phyloP scores from a whole-genome alignment of 2,329 filamentous ascomycete species.

The Fusarium oligoseptatum region DNA sequence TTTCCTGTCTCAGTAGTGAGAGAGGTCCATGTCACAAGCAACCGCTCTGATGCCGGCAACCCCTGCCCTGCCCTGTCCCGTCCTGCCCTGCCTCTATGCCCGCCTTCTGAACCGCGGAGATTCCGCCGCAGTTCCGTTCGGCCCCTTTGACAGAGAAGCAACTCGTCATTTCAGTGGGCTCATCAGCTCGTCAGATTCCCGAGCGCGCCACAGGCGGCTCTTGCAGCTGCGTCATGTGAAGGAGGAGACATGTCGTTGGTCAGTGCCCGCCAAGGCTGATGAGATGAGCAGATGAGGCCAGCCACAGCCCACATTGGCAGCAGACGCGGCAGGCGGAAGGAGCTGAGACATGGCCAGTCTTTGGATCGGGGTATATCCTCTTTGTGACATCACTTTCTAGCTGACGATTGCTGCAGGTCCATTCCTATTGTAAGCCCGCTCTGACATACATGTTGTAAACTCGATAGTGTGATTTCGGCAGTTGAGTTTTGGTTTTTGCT shows the following conservation, averaged over 20 bases:
- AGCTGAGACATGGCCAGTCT: conserved; percentile 13
- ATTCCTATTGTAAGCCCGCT: background rate
- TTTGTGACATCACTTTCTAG: background rate
- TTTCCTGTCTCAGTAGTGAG: conserved; percentile 1
- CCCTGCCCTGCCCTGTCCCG: conserved; percentile 28
- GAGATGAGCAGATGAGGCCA: conserved; percentile 33
- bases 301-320: conserved; percentile 14
- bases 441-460: background rate
- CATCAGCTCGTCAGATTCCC: conserved; percentile 2
- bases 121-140: conserved; percentile 27
- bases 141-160: conserved; percentile 16
- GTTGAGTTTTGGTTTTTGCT: background rate
- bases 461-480: background rate
- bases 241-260: conserved; percentile 3
- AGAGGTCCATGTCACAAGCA: conserved; percentile 5
- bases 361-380: background rate
- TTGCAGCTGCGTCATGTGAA: conserved; percentile 1
- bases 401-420: background rate
- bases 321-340: conserved; percentile 21
- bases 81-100: conserved; percentile 24
- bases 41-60: conserved; percentile 29
- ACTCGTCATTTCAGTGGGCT: conserved; percentile 31
- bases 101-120: conserved; percentile 14
- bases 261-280: conserved; percentile 36
- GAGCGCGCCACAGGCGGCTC: conserved; percentile 12